Conservation (phyloP, 2,329 filamentous ascomycete species). For the Plenodomus biglobosus region DNA sequence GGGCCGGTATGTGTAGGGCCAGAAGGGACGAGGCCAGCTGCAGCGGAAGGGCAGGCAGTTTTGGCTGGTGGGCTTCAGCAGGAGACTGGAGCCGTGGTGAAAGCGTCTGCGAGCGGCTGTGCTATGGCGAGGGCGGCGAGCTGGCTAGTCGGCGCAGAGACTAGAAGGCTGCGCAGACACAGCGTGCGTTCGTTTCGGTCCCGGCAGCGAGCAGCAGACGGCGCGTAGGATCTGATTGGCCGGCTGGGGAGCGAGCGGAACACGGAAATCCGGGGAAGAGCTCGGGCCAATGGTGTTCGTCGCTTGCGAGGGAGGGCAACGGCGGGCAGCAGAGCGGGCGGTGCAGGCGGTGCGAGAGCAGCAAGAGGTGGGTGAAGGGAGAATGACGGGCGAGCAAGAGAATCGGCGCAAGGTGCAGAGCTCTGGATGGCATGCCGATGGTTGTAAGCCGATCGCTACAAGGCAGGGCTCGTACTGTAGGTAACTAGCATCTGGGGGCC, state of each 20-base stretch:
- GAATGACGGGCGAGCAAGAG: background rate
- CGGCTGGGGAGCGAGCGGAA: conserved; percentile 6
- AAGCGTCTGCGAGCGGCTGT: conserved; percentile 14
- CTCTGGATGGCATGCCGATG: too few relatives aligned
- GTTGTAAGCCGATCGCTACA: conserved; percentile 36
- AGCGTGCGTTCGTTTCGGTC: conserved; percentile 25
- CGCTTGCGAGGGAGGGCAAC: conserved; percentile 7
- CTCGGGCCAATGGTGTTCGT: conserved; percentile 15
- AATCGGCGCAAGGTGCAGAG: conserved; percentile 13
- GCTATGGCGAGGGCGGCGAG: conserved; percentile 22
- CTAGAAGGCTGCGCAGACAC: conserved; percentile 33
- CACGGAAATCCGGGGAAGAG: conserved; percentile 14
- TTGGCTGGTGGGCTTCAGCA: conserved; percentile 8
- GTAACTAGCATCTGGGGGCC: conserved; percentile 9
- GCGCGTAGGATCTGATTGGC: conserved; percentile 33
- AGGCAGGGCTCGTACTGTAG: conserved; percentile 31
- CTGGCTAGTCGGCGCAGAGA: conserved; percentile 19
- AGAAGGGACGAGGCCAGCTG: conserved; percentile 6
- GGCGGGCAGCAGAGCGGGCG: too few relatives aligned
- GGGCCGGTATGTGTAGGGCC: conserved; percentile 15
- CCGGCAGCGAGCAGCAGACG: conserved; percentile 33
- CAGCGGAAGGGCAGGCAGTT: conserved; percentile 8
- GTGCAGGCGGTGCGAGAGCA: conserved; percentile 9
- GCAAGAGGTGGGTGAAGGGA: conserved; percentile 5
- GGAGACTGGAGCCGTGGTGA: conserved; percentile 17